phyloP scores from a whole-genome alignment of 2,329 filamentous ascomycete species.

The Knoxdaviesia proteae region DNA sequence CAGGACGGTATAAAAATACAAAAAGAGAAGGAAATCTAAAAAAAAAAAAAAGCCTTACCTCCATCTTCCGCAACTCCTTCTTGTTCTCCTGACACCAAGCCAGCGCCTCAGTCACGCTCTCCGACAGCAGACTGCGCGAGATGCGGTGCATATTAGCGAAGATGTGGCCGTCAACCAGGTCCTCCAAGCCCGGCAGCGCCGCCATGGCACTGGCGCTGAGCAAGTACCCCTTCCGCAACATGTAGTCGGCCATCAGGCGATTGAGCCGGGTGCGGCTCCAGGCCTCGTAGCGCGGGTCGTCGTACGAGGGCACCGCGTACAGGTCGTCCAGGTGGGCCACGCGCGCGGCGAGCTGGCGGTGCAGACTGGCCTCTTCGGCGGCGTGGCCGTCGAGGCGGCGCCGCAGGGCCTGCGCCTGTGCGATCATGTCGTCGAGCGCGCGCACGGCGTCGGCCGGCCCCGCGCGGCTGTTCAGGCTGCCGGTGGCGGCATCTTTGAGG shows the following conservation, averaged over 20 bases:
- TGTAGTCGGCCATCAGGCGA: slow-evolving; percentile 75
- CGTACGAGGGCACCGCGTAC: slow-evolving; percentile 57
- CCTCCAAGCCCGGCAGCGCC: slow-evolving; percentile 50
- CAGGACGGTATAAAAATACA: too few relatives aligned
- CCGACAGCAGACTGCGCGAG: slow-evolving; percentile 46
- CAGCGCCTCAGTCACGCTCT: slow-evolving; percentile 58
- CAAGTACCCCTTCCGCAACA: slow-evolving; percentile 65
- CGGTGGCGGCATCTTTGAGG: slow-evolving; percentile 43
- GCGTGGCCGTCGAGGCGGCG: slow-evolving; percentile 62
- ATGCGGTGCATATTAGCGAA: slow-evolving; percentile 70
- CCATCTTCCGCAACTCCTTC: slow-evolving; percentile 72
- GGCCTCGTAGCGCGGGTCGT: slow-evolving; percentile 81
- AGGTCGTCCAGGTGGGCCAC: slow-evolving; percentile 66
- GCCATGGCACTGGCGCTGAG: slow-evolving; percentile 60
- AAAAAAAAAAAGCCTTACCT: slow-evolving; percentile 26
- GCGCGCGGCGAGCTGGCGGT: slow-evolving; percentile 54
- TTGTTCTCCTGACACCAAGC: slow-evolving; percentile 89
- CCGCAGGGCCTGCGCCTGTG: slow-evolving; percentile 68
- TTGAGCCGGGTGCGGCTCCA: slow-evolving; percentile 74
- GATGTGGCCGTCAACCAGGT: slow-evolving; percentile 73
- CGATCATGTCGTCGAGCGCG: slow-evolving; percentile 67
- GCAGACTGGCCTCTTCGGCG: slow-evolving; percentile 59
- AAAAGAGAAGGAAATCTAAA: too few relatives aligned
- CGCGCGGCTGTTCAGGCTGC: slow-evolving; percentile 40
- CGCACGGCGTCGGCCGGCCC: slow-evolving; percentile 53